These are phyloP conservation scores for Suaeda aralocaspica DNA, from an alignment of 148 eudicot species.

Conservation along the genomic window DNA sequence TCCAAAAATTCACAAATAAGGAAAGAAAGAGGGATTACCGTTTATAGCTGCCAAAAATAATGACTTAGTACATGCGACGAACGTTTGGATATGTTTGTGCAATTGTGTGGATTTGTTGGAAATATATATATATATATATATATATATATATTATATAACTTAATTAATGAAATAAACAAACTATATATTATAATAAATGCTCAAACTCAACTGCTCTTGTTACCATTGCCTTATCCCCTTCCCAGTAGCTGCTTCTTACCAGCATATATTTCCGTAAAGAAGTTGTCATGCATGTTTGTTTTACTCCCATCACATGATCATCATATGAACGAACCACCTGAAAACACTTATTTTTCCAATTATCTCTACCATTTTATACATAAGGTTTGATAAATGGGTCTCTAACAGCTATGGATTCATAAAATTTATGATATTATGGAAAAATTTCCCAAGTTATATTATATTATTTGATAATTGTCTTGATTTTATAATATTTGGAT, in stretches of 20 bases:
- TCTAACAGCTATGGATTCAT: no score
- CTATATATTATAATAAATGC: neutral
- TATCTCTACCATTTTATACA: no score
- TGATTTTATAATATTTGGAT: no score
- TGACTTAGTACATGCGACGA: neutral
- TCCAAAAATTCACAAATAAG: no score
- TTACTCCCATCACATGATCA: constrained; percentile 9
- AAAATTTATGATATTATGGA: no score
- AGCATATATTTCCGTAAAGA: constrained; percentile 1
- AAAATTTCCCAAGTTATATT: no score
- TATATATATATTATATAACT: no score
- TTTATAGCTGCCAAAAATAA: neutral
- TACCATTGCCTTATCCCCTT: constrained; percentile 12
- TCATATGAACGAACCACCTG: constrained; percentile 5
- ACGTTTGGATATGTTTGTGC: neutral
- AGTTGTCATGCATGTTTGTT: neutral
- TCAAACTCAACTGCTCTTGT: constrained; percentile 13
- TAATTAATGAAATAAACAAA: no score
- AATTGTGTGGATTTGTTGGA: neutral
- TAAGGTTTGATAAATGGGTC: no score
- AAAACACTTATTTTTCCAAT: neutral
- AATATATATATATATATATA: neutral
- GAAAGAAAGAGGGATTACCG: neutral
- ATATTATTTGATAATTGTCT: no score
- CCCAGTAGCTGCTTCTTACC: neutral